Percentiles rank a stretch among this genome's conserved stretches.
Conservation (phyloP, 352 stramenopile species). For the Pythium folliculosum region DNA sequence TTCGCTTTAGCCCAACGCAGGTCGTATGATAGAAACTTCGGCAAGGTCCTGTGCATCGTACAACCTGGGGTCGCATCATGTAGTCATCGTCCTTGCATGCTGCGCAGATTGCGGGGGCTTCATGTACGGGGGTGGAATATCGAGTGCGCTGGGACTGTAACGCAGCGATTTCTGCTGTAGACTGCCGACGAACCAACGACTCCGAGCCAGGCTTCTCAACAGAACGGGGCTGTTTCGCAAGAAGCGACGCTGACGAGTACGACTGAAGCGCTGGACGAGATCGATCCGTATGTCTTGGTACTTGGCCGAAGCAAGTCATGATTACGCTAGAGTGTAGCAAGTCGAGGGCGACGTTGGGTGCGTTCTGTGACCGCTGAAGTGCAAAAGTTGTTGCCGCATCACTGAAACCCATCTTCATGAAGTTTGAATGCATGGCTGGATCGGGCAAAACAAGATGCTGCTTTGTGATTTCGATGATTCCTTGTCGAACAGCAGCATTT, state of each 20-base stretch:
- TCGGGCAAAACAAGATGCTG: constrained; percentile 78
- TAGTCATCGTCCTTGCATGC: constrained; percentile 83
- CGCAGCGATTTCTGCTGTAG: constrained; percentile 71
- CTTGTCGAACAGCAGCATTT: constrained; percentile 67
- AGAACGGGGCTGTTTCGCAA: constrained; percentile 3
- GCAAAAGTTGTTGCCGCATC: constrained; percentile 77
- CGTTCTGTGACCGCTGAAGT: constrained; percentile 76
- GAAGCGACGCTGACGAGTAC: constrained; percentile 13
- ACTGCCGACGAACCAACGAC: constrained; percentile 40
- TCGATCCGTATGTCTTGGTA: background rate
- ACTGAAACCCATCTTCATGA: constrained; percentile 78
- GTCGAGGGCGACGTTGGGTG: constrained; percentile 73
- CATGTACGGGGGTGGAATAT: constrained; percentile 40
- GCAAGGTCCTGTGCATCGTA: constrained; percentile 55
- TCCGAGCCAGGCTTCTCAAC: constrained; percentile 4
- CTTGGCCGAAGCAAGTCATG: constrained; percentile 45
- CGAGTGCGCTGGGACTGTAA: constrained; percentile 65
- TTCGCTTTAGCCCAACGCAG: constrained; percentile 75
- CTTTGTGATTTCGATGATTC: constrained; percentile 78
- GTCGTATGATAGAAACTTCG: constrained; percentile 68
- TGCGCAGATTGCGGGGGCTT: constrained; percentile 41
- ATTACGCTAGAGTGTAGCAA: constrained; percentile 71
- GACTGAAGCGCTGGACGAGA: constrained; percentile 24
- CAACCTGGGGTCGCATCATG: constrained; percentile 78
- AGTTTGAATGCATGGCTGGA: constrained; percentile 79